phyloP scores from a whole-genome alignment of 73 alveolate species.

The Uronychia binucleata region DNA sequence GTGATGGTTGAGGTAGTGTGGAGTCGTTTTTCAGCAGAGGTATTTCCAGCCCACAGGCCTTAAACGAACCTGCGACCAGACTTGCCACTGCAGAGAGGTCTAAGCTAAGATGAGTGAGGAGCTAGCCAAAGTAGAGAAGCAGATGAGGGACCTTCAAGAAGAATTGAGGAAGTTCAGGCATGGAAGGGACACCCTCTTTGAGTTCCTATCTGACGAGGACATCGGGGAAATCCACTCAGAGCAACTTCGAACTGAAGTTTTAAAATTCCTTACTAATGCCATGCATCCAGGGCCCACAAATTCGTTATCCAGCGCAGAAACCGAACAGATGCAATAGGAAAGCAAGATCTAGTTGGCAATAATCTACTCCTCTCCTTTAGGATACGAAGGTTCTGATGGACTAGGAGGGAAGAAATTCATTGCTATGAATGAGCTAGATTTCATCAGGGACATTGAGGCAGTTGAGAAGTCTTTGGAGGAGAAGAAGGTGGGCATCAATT shows the following conservation, averaged over 20 bases:
- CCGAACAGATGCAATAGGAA: background rate
- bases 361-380: conserved; percentile 36
- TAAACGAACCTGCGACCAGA: no score
- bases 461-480: conserved; percentile 8
- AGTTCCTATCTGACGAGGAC: background rate
- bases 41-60: no score
- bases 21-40: no score
- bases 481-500: conserved; percentile 2
- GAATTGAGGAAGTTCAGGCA: background rate
- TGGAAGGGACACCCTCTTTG: background rate
- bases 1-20: no score
- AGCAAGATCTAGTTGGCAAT: conserved; percentile 25
- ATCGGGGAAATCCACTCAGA: background rate
- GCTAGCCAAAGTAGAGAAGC: background rate
- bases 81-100: no score
- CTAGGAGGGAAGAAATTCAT: conserved; percentile 20
- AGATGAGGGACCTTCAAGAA: background rate
- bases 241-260: background rate
- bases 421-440: conserved; percentile 6
- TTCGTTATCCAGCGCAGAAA: background rate
- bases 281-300: background rate
- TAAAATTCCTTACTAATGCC: background rate
- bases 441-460: conserved; percentile 8
- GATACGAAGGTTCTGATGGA: conserved; percentile 21
- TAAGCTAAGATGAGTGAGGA: background rate